Percentiles rank a stretch among this genome's conserved stretches.
These are phyloP conservation scores for Fomitopsis palustris DNA, from an alignment of 1,284 basidiomycete genomes.

Conservation along the genomic window DNA sequence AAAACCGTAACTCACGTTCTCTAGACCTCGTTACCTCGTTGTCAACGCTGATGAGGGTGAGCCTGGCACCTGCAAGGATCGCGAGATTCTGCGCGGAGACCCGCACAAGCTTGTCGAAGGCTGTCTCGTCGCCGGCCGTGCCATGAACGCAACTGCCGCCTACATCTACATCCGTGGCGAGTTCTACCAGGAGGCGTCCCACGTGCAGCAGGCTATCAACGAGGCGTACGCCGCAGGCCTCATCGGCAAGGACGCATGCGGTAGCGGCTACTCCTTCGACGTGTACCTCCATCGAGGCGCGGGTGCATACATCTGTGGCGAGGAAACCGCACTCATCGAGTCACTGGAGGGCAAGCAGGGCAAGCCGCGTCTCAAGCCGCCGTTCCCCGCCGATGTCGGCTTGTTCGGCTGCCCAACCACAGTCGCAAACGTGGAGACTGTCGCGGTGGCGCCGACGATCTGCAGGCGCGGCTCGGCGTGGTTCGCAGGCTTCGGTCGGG, in stretches of 20 bases:
- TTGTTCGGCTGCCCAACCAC: conserved; percentile 97
- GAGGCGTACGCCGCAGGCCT: conserved; percentile 94
- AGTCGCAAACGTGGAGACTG: conserved; percentile 98
- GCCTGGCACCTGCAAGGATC: conserved; percentile 98
- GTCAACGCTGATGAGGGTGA: conserved; percentile 99
- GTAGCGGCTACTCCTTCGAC: conserved; percentile 91
- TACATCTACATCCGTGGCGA: conserved; percentile 99
- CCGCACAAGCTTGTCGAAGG: conserved; percentile 99
- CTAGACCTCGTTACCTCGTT: conserved; percentile 90
- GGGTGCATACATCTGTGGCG: conserved; percentile 98
- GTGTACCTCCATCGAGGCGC: conserved; percentile 97
- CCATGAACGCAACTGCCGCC: conserved; percentile 96
- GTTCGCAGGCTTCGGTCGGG: conserved; percentile 92
- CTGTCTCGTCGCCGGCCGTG: conserved; percentile 95
- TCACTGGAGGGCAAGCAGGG: conserved; percentile 97
- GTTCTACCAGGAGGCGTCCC: conserved; percentile 93
- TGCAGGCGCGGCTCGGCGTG: conserved; percentile 88
- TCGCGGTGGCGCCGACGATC: conserved; percentile 96
- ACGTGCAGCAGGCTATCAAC: conserved; percentile 92
- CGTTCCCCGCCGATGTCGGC: conserved; percentile 98
- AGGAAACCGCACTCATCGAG: conserved; percentile 98
- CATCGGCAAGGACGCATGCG: conserved; percentile 91
- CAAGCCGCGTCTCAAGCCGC: conserved; percentile 97
- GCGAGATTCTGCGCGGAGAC: conserved; percentile 96
- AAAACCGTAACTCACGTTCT: neutral